phyloP scores from a whole-genome alignment of 805 yeast species.

The Lipomyces sp. region DNA sequence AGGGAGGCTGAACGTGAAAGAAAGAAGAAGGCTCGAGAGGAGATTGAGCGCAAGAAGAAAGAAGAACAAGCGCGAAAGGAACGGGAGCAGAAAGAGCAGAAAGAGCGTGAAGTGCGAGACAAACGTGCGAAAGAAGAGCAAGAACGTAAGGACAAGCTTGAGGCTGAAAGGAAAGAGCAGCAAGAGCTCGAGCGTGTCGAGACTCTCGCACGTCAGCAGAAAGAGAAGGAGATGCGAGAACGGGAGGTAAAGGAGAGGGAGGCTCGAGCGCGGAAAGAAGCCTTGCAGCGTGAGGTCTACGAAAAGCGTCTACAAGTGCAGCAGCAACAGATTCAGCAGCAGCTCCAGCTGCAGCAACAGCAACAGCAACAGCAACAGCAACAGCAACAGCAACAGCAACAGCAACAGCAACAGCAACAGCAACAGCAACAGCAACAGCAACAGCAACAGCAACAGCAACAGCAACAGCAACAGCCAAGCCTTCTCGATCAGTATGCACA shows the following conservation, averaged over 20 bases:
- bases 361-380: conserved; percentile 4
- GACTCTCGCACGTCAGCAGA: conserved; percentile 25
- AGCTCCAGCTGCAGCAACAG: conserved; percentile 26
- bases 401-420: background rate
- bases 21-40: conserved; percentile 34
- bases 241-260: conserved; percentile 35
- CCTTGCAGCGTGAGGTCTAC: conserved; percentile 28
- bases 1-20: conserved; percentile 34
- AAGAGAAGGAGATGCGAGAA: conserved; percentile 33
- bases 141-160: conserved; percentile 22
- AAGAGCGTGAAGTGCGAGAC: conserved; percentile 32
- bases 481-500: conserved; percentile 5
- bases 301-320: conserved; percentile 32
- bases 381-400: conserved; percentile 2
- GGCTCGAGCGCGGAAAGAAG: conserved; percentile 35
- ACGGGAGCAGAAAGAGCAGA: conserved; percentile 29
- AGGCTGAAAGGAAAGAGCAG: conserved; percentile 25
- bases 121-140: conserved; percentile 30
- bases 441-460: background rate
- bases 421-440: conserved; percentile 16
- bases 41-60: conserved; percentile 30
- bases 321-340: conserved; percentile 33
- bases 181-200: conserved; percentile 32
- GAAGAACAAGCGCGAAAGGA: conserved; percentile 32
- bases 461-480: conserved; percentile 13